These are phyloP conservation scores for Henckelia pumila DNA, from an alignment of 257 asterid species.

Conservation along the genomic window DNA sequence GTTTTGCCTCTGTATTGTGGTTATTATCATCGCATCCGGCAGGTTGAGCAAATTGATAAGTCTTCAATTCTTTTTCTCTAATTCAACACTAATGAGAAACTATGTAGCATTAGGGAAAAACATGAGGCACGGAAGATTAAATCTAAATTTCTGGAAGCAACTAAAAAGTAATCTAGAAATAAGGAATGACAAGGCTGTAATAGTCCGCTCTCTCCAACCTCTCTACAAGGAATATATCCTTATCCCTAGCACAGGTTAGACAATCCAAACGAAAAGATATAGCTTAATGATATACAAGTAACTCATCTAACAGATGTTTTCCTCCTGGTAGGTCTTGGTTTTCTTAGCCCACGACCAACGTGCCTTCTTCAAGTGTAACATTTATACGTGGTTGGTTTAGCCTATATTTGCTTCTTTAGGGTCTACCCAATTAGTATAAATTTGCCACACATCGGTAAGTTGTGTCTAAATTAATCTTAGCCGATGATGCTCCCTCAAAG, in stretches of 20 bases:
- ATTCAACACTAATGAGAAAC: too few species aligned
- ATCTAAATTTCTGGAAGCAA: background rate
- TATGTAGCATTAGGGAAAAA: too few species aligned
- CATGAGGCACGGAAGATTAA: too few species aligned
- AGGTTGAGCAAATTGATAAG: too few species aligned
- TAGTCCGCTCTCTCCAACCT: background rate
- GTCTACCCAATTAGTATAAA: background rate
- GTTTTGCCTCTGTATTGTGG: too few species aligned
- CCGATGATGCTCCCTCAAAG: too few species aligned
- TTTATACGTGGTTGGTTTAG: background rate
- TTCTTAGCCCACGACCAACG: background rate
- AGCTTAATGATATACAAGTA: background rate
- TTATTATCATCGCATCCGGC: too few species aligned
- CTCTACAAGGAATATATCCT: background rate
- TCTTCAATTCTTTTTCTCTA: too few species aligned
- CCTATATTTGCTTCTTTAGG: background rate
- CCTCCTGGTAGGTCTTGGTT: background rate
- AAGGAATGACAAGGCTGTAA: background rate
- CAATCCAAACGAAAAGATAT: too few species aligned
- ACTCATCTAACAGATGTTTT: background rate
- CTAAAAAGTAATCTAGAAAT: background rate
- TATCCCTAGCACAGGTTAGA: background rate
- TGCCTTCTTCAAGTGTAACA: background rate
- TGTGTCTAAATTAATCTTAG: too few species aligned
- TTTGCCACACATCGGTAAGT: too few species aligned